A percentile compares a stretch with the other conserved stretches of the same genome.
phyloP scores from a whole-genome alignment of 202 grass and related monocot species.

The Musa balbisiana region DNA sequence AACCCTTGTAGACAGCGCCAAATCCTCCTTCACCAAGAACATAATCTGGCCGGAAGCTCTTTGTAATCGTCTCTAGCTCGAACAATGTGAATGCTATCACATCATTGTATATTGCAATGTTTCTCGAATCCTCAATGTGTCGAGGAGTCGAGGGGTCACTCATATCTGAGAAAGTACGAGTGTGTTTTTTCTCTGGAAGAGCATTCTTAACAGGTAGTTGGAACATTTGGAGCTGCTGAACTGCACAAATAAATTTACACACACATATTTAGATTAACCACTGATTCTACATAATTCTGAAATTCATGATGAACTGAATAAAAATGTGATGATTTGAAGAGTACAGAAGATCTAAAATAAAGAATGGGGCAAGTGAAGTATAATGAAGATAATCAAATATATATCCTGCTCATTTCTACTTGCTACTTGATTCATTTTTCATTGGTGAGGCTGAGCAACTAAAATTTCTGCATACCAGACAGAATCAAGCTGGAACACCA shows the following conservation, averaged over 20 bases:
- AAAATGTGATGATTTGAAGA: background rate
- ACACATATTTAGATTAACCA: background rate
- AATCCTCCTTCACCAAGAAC: conserved; percentile 95
- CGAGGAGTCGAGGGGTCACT: conserved; percentile 70
- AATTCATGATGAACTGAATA: background rate
- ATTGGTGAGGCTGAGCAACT: background rate
- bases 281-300: background rate
- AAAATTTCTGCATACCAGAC: background rate
- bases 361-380: background rate
- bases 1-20: conserved; percentile 97
- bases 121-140: conserved; percentile 79
- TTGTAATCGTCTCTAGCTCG: conserved; percentile 96
- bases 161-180: conserved; percentile 50
- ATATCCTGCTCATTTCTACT: background rate
- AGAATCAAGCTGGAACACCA: background rate
- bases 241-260: conserved; percentile 26
- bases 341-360: background rate
- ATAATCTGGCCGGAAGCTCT: conserved; percentile 89
- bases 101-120: conserved; percentile 95
- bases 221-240: conserved; percentile 92
- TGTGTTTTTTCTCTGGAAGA: conserved; percentile 48
- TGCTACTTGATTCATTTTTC: background rate
- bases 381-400: background rate
- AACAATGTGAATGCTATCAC: conserved; percentile 87
- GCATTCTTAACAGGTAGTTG: conserved; percentile 57